Conservation (phyloP, 768 basidiomycete species). For the Suillus discolor region DNA sequence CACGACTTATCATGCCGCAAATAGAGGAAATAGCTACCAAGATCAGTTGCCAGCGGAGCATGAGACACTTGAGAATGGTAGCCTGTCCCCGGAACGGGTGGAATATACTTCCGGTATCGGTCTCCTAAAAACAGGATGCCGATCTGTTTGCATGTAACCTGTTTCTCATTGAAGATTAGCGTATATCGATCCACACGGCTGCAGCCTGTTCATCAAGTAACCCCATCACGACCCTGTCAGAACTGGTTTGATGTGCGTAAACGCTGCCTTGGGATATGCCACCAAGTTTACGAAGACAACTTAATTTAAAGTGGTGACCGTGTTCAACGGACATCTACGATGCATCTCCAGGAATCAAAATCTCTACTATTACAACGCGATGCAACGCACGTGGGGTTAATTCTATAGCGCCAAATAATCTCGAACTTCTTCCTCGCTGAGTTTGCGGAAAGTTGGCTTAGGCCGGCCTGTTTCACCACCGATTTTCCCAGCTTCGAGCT, state of each 20-base stretch:
- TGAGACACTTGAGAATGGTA: neutral
- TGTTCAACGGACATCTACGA: neutral
- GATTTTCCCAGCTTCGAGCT: constrained; percentile 63
- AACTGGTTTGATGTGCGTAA: neutral
- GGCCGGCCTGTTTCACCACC: constrained; percentile 69
- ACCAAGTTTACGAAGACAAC: neutral
- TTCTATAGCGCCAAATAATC: constrained; percentile 88
- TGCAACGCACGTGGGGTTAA: constrained; percentile 33
- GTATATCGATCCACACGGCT: neutral
- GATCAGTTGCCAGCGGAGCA: neutral
- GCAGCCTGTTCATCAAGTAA: neutral
- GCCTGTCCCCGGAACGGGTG: neutral
- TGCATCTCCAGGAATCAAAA: constrained; percentile 6
- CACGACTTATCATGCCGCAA: neutral
- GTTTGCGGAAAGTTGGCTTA: constrained; percentile 90
- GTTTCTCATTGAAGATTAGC: neutral
- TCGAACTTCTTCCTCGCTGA: constrained; percentile 94
- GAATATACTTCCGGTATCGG: neutral
- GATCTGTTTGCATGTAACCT: neutral
- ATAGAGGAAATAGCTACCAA: neutral
- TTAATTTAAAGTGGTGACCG: neutral
- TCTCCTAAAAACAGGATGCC: neutral
- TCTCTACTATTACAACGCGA: constrained; percentile 8
- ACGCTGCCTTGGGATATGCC: neutral
- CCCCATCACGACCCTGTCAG: constrained; percentile 2